A percentile compares a stretch with the other conserved stretches of the same genome.
phyloP scores from a whole-genome alignment of 768 basidiomycete species.

The Leucocoprinus sp. region DNA sequence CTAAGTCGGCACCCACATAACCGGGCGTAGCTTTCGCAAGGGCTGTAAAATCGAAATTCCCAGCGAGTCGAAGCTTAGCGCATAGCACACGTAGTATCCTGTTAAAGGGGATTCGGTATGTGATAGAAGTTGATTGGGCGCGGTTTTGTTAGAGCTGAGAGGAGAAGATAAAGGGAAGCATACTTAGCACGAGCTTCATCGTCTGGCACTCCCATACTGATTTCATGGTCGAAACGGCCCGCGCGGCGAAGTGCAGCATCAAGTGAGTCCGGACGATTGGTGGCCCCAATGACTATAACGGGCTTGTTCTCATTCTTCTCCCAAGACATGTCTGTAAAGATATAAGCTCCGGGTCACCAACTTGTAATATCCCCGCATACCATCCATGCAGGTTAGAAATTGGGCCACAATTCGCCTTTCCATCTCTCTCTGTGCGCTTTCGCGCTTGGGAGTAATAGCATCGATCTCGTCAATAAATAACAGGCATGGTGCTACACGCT shows the following conservation, averaged over 20 bases:
- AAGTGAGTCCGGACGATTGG: slow-evolving; percentile 91
- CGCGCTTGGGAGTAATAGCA: slow-evolving; percentile 94
- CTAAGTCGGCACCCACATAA: slow-evolving; percentile 93
- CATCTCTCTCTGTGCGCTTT: slow-evolving; percentile 98
- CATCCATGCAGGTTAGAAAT: slow-evolving; percentile 98
- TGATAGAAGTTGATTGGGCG: neutral
- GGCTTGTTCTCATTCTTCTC: slow-evolving; percentile 90
- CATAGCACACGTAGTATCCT: slow-evolving; percentile 88
- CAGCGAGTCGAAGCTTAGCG: slow-evolving; percentile 73
- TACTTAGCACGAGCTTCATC: slow-evolving; percentile 86
- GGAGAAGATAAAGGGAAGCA: slow-evolving; percentile 18
- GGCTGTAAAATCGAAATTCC: slow-evolving; percentile 77
- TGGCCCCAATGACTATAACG: slow-evolving; percentile 92
- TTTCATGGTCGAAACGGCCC: slow-evolving; percentile 95
- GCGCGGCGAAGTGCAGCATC: slow-evolving; percentile 91
- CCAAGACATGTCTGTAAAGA: slow-evolving; percentile 77
- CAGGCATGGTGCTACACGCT: slow-evolving; percentile 88
- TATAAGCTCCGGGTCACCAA: neutral
- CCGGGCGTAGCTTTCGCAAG: slow-evolving; percentile 94
- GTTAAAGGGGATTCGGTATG: neutral
- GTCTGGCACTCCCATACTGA: slow-evolving; percentile 95
- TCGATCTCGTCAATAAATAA: slow-evolving; percentile 98
- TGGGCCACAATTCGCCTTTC: slow-evolving; percentile 96
- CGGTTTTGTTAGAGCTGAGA: neutral
- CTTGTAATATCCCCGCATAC: slow-evolving; percentile 33